Conservation (phyloP, 2,329 filamentous ascomycete genomes). For the Neonectria ditissima region DNA sequence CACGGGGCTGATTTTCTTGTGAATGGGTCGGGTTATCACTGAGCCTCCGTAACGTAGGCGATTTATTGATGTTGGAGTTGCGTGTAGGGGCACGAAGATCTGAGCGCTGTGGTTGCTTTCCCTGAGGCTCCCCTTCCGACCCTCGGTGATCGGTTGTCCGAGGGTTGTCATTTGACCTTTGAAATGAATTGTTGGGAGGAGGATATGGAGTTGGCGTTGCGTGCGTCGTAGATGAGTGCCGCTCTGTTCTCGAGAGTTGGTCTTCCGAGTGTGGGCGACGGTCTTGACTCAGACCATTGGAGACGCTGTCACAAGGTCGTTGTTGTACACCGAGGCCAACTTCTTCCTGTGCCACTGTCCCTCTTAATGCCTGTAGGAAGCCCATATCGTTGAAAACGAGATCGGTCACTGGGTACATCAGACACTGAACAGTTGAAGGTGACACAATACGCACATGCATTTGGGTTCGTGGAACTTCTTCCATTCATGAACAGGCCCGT, state of each 20-base stretch:
- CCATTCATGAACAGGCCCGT: conserved; percentile 51
- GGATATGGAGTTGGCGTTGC: background rate
- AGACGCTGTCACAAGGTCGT: conserved; percentile 35
- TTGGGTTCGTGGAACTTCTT: conserved; percentile 35
- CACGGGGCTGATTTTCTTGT: background rate
- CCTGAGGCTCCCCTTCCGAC: background rate
- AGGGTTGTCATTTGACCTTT: background rate
- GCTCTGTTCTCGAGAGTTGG: background rate
- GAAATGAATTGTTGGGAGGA: background rate
- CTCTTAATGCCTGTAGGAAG: conserved; percentile 48
- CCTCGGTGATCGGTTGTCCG: background rate
- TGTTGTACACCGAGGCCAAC: background rate
- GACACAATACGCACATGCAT: conserved; percentile 31
- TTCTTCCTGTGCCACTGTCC: conserved; percentile 33
- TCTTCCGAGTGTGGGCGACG: background rate
- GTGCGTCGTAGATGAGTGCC: background rate
- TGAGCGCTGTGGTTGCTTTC: background rate
- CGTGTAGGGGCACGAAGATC: too few relatives aligned
- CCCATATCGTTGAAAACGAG: conserved; percentile 65
- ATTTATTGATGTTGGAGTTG: background rate
- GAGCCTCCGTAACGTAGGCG: background rate
- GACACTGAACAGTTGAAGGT: conserved; percentile 1
- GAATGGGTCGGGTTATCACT: background rate
- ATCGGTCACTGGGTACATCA: conserved; percentile 57
- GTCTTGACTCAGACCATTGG: background rate